Evolutionary conservation across 2,329 filamentous ascomycete genomes (phyloP), one percentile per base, ranked within the genome.

Genomic region (Hortaea sp.): DNA sequence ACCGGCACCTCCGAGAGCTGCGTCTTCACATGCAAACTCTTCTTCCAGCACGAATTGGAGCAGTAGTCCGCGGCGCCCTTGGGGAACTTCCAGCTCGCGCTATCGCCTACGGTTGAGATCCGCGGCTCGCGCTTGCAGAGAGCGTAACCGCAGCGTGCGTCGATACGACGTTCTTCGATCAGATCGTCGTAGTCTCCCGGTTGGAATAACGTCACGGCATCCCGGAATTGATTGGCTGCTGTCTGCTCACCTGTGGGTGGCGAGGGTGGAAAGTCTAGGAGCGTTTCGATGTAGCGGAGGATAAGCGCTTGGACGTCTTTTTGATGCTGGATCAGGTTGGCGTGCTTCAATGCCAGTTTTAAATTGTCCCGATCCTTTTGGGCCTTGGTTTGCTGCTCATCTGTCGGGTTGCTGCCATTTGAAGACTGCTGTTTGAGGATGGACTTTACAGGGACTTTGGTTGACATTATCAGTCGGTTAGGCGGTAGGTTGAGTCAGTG

Each of bases 101-200:
- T 68, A 11, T 73, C 68, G 43, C 77, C 72, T 30, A 73, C 72
- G 30, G 49, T 55, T 27, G 50, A 45, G 20, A 47, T 46, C 3
- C 75, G 71, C 35, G 80, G 81, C n/a, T 78, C 73, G 11, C 74
- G 75, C 1, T 78, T 68, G 64, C 92, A 98, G 29, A 97, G 74
- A 0, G 78, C 73, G 63, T 95, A 97, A 1, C 88, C 92, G 67
- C 92, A 98, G 13, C 78, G 74, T 39, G 76, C 78, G 56, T 86
- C 82, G 54, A 87, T 84, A 63, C 94, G 94, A 58, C 92, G 85
- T 71, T 98, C 92, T 53, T 84, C 77, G 49, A 95, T 81, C 42
- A 97, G 72, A 53, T 86, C 84, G 61, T 95, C 88, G 69, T 94
- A 94, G 69, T 98, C 90, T 44, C 77, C 75, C 1, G 89, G 87